Percentiles rank a stretch among this genome's conserved stretches.
phyloP scores from a whole-genome alignment of 2,329 filamentous ascomycete species.

The Pestalotiopsis sp. region DNA sequence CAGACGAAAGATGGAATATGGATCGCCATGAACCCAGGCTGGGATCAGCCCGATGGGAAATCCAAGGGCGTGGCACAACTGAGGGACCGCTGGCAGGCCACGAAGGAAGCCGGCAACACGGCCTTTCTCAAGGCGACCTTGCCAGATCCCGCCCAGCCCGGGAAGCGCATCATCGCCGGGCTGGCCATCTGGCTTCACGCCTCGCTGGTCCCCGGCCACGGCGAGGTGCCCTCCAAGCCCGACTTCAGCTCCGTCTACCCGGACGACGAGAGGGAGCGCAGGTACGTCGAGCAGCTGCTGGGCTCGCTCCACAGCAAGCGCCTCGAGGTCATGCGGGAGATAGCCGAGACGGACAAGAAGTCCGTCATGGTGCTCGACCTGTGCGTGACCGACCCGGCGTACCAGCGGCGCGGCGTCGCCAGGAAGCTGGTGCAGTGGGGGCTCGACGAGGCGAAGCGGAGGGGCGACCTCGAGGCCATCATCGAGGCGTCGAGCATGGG shows the following conservation, averaged over 20 bases:
- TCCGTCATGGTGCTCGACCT: conserved; percentile 53
- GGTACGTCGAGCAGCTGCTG: conserved; percentile 47
- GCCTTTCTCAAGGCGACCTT: conserved; percentile 58
- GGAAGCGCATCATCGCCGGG: conserved; percentile 44
- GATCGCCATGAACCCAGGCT: conserved; percentile 54
- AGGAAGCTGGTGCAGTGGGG: conserved; percentile 49
- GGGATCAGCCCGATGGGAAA: conserved; percentile 52
- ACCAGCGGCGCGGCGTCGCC: conserved; percentile 53
- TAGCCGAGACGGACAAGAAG: conserved; percentile 33
- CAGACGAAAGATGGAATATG: conserved; percentile 55
- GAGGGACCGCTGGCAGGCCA: conserved; percentile 41
- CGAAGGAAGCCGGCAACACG: conserved; percentile 49
- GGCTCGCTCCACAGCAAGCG: conserved; percentile 46
- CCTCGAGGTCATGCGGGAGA: conserved; percentile 42
- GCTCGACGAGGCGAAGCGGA: conserved; percentile 40
- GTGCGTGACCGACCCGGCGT: conserved; percentile 55
- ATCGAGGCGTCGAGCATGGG: conserved; percentile 54
- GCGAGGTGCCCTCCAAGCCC: conserved; percentile 40
- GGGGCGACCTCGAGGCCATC: conserved; percentile 43
- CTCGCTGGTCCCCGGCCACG: conserved; percentile 50
- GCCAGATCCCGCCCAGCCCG: conserved; percentile 34
- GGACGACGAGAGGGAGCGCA: conserved; percentile 44
- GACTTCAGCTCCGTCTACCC: conserved; percentile 43
- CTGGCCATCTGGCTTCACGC: conserved; percentile 58
- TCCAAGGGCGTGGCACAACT: conserved; percentile 38